Conservation (phyloP, 2,329 filamentous ascomycete genomes). For the Sodiomyces alkalinus region DNA sequence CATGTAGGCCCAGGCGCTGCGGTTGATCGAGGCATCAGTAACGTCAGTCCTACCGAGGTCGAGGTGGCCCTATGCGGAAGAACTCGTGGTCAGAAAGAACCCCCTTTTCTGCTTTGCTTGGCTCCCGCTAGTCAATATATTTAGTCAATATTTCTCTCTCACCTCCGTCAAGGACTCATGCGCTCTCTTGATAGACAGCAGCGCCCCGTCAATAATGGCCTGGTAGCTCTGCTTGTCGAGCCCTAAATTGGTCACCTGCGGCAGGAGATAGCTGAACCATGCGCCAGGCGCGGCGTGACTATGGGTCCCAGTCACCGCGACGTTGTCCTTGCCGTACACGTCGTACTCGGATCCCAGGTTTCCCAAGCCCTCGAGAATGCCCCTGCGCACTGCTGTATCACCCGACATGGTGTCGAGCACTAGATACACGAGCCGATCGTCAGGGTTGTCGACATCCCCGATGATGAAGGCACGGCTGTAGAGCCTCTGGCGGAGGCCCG, state of each 20-base stretch:
- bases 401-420: conserved; percentile 79
- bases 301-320: conserved; percentile 86
- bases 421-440: conserved; percentile 70
- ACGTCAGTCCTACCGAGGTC: conserved; percentile 56
- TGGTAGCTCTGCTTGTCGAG: conserved; percentile 78
- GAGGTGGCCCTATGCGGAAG: conserved; percentile 42
- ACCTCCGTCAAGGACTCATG: conserved; percentile 53
- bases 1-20: conserved; percentile 77
- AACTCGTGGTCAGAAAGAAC: background rate
- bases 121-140: too few relatives aligned
- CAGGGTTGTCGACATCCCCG: conserved; percentile 47
- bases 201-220: conserved; percentile 73
- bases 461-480: conserved; percentile 86
- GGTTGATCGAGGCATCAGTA: conserved; percentile 68
- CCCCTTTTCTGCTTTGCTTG: too few relatives aligned
- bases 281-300: conserved; percentile 83
- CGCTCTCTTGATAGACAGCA: conserved; percentile 68
- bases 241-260: conserved; percentile 76
- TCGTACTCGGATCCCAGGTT: conserved; percentile 56
- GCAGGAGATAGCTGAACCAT: conserved; percentile 88
- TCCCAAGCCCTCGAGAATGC: conserved; percentile 64
- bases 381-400: conserved; percentile 75
- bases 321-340: conserved; percentile 62
- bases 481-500: conserved; percentile 71
- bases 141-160: too few relatives aligned